These are phyloP conservation scores for Saposhnikovia divaricata DNA, from an alignment of 129 eudicot species.

Conservation along the genomic window DNA sequence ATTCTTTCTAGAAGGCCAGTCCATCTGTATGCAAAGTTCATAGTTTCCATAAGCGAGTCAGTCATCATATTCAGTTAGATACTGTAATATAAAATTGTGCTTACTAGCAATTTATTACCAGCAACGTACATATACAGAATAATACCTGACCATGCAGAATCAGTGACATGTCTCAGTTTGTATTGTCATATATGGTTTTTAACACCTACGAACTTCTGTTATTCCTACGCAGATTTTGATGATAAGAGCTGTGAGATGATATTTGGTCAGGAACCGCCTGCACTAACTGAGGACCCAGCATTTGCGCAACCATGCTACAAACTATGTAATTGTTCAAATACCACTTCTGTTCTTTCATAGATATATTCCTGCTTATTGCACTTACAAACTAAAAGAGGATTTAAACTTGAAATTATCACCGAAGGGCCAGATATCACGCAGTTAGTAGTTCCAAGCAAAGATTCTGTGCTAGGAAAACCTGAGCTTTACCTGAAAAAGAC, in stretches of 20 bases:
- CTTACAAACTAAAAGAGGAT: neutral
- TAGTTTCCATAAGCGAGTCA: neutral
- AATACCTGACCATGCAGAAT: neutral
- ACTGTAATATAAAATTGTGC: constrained; percentile 4
- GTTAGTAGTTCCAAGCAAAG: neutral
- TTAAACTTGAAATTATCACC: neutral
- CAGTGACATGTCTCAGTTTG: neutral
- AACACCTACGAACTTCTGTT: neutral
- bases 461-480: neutral
- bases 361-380: constrained; percentile 1
- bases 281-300: constrained; percentile 61
- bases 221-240: constrained; percentile 62
- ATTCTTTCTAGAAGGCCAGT: neutral
- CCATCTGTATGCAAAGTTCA: constrained; percentile 6
- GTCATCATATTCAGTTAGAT: neutral
- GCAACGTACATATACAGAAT: neutral
- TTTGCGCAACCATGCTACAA: constrained; percentile 79
- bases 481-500: neutral
- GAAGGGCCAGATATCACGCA: neutral
- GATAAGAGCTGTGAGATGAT: constrained; percentile 95
- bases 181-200: neutral
- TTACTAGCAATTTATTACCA: constrained; percentile 3
- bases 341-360: neutral
- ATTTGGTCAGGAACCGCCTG: constrained; percentile 84
- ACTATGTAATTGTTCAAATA: constrained; percentile 43